Conservation (phyloP, 257 asterid genomes). For the Solanum medicagineum region DNA sequence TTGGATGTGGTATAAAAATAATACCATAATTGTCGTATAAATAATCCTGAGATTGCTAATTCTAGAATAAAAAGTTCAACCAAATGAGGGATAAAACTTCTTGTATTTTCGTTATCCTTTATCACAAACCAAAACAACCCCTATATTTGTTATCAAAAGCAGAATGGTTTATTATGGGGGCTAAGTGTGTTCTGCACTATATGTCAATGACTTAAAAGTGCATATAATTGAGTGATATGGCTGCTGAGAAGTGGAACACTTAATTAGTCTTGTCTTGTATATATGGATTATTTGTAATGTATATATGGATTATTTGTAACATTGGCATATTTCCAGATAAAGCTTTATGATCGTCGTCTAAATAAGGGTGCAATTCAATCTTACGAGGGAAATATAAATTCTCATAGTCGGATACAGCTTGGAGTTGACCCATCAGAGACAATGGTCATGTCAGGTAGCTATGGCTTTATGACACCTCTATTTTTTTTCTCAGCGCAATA, state of each 20-base stretch:
- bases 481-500: background rate
- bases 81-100: background rate
- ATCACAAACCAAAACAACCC: background rate
- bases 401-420: slow-evolving; percentile 69
- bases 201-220: background rate
- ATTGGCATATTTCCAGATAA: slow-evolving; percentile 38
- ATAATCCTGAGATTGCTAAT: background rate
- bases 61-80: background rate
- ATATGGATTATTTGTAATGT: background rate
- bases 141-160: background rate
- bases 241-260: background rate
- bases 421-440: slow-evolving; percentile 85
- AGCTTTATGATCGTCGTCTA: slow-evolving; percentile 76
- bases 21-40: background rate
- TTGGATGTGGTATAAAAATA: background rate
- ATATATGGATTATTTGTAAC: background rate
- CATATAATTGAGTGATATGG: background rate
- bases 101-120: background rate
- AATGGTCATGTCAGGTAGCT: slow-evolving; percentile 61
- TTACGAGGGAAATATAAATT: slow-evolving; percentile 64
- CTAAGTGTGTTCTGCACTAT: background rate
- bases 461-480: background rate
- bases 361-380: slow-evolving; percentile 70
- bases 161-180: background rate
- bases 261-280: background rate